Evolutionary conservation across 169 alveolate species (phyloP), one percentile per base, ranked within the genome.

Genomic region (Plasmodium vivax): DNA sequence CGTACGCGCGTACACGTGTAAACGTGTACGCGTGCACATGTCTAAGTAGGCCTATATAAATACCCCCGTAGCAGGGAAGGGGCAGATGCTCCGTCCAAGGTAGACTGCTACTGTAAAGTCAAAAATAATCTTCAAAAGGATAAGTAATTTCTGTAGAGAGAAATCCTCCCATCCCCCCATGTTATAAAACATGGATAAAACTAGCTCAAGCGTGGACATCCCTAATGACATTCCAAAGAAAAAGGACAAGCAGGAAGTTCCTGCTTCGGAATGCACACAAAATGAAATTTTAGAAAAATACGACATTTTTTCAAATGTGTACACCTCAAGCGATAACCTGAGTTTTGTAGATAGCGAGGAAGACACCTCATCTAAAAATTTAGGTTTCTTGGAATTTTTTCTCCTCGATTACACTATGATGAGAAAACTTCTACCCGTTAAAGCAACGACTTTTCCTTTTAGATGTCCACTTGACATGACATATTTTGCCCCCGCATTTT

Each of bases 301-400:
- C 80, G 92, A 91, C 54, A 91, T 91, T 82, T 91, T 91, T 81
- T 80, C 92, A 32, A 91, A 82, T 45, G 95, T 41, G 14, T 91
- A 91, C 75, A 45, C 47, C 5, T 91, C 92, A 32, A 91, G 95
- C 74, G 95, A 91, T 81, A 72, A 91, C 92, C 83, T 82, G 1
- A 82, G 84, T 27, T 91, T 68, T 91, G 92, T 91, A 19, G 95
- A 91, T 82, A 91, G 95, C 32, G 95, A 91, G 83, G 95, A 91
- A 45, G 92, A 82, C 41, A 47, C 36, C 19, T 91, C 95, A n/a
- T 81, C 91, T 45, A 82, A 82, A 91, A 82, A 91, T 82, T 91
- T 82, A 91, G 95, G 95, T 91, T 32, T 83, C 14, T 10, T 43
- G 54, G 62, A 43, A 81, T 47, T 23, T 23, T 47, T 81, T 81